A percentile compares a stretch with the other conserved stretches of the same genome.
Evolutionary conservation across 805 yeast species (phyloP).

Genomic region (Monosporozyma siamensis): DNA sequence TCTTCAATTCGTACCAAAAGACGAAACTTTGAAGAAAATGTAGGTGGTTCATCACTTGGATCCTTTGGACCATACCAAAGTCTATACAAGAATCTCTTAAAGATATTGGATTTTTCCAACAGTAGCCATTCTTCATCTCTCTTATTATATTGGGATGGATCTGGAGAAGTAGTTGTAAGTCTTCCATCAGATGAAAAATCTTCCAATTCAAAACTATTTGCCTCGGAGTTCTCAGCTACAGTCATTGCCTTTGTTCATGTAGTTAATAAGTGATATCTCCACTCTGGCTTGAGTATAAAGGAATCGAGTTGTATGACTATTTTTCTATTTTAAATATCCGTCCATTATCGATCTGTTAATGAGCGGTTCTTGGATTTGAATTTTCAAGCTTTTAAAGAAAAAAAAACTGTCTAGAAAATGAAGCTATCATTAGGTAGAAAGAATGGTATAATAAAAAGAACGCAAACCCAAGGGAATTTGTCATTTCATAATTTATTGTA

Average conservation of each 20-base stretch:
- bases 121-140: constrained; percentile 17
- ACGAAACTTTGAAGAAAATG: constrained; percentile 20
- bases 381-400: no score
- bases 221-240: neutral
- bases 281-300: no score
- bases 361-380: neutral
- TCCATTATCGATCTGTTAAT: neutral
- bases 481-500: neutral
- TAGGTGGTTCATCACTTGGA: constrained; percentile 42
- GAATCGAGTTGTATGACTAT: neutral
- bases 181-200: neutral
- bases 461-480: no score
- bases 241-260: no score
- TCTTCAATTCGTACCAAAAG: constrained; percentile 31
- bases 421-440: no score
- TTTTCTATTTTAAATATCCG: neutral
- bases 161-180: neutral
- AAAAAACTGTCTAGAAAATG: no score
- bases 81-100: constrained; percentile 22
- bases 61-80: constrained; percentile 50
- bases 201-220: neutral
- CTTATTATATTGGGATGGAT: neutral
- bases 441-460: no score
- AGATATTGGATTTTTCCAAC: constrained; percentile 9
- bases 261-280: no score